Evolutionary conservation across 306 rosid species (phyloP), one percentile per base, ranked within the genome.

Genomic region (Sesbania bispinosa): DNA sequence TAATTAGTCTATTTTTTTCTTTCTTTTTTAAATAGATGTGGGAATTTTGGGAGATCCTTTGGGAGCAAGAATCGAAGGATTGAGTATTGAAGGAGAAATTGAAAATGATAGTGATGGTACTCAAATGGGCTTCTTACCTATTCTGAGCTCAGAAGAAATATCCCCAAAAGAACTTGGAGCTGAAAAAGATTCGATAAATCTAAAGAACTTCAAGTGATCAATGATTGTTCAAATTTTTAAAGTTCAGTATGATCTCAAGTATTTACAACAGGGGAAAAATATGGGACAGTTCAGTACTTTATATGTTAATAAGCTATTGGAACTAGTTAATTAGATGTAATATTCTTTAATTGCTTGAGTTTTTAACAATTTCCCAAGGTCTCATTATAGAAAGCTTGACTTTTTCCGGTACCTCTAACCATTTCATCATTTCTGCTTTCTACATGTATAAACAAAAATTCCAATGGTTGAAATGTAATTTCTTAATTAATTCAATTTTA

Each of bases 71-170:
- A 75, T 89, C 8, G 89, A 78, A 71, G 90, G 90, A 61, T 57
- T 88, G 51, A 86, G 77, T 7, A 52, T 92, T 13, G 96, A 89
- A 19, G 95, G 96, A 15, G 95, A 89, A 61, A 50, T 92, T 32
- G 95, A 92, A 39, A 82, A 46, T 29, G 94, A 87, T 10, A 79
- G 84, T 4, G 92, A 88, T 7, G 90, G 92, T 6, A 86, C 92
- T 63, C 92, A 83, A 83, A 54, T 73, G 1, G 94, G 83, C 1
- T 42, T 55, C 74, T 70, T 87, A 26, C 90, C 89, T 2, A 54
- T 82, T 33, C 24, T 76, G 9, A 81, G 16, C 10, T 6, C 79
- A 29, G 73, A 81, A 67, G 82, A 78, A 36, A 0, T 20, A 3
- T 67, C 87, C n/a, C 69, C 81, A 1, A 79, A 71, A 16, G 75